Base-by-base conservation (phyloP, 2,329 filamentous ascomycete genomes). In the Apiospora kogelbergensis region DNA sequence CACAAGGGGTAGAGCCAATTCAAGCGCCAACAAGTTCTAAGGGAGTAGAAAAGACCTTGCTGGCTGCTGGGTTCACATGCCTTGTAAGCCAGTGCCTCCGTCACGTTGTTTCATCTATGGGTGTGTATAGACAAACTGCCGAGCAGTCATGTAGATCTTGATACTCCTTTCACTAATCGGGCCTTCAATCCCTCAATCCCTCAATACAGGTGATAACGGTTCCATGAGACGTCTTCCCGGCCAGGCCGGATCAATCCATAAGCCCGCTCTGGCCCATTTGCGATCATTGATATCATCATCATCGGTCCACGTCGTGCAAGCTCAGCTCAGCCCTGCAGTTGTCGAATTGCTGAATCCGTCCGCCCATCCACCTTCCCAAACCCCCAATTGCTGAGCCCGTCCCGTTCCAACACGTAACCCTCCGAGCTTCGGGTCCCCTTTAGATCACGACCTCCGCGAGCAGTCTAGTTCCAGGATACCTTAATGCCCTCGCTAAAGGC, bases 271-370 rank as follows among this genome's bases (percentile, higher is more conserved):
- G 53, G 53, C 30, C 53, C 53, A 60, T 60, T 10, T 37, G 53
- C 53, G 30, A 60, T 60, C 53, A 37, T 60, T 60, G 53, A 60
- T 37, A 37, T 17, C 53, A 60, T 60, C 53, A 57, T 57, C 48
- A 60, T 60, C 53, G 30, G 53, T 60, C 53, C 53, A 37, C 30
- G 48, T 57, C 48, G 48, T 57, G 48, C 26, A 60, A 33, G 9
- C 24, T 60, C 53, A 60, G 53, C 53, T 60, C 53, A 60, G 53
- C 30, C 48, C 48, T 57, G 48, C 48, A 57, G 48, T 20, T 57
- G 26, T 33, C 30, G 48, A 33, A 30, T 57, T 57, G 48, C 7
- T 57, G 48, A 57, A 57, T 57, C 48, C 9, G 15, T 30, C 48
- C 30, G 33, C 46, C 7, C 44, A 33, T 57, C 48, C 48, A 57